Evolutionary conservation across 805 yeast species (phyloP), one percentile per base, ranked within the genome.

Genomic region (Grigorovia yakushimaensis): DNA sequence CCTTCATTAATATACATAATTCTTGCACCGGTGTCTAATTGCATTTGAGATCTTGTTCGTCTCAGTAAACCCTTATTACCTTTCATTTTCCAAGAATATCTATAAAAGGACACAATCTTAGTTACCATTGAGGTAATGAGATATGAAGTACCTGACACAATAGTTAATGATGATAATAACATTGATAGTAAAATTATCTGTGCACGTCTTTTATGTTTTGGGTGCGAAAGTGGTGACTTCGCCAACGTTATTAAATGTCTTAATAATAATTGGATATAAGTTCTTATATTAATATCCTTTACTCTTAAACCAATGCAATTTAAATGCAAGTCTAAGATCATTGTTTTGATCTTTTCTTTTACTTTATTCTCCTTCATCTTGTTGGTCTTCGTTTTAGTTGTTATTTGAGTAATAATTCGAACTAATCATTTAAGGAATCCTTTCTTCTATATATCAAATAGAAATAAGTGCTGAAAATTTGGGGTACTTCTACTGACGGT

Each of bases 1-100:
- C 54, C 56, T 44, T 60, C 64, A 21, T 58, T 57, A 9, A 64
- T 57, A 42, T 60, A 61, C 59, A 64, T 54, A 17, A 61, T 59
- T 45, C 68, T 54, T 15, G 64, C 65, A 18, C 68, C 68, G 33
- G 61, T 55, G 8, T 52, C 56, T 36, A 62, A 48, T 39, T 51
- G 54, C 40, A 54, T 49, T 45, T 61, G 66, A 1, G 67, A 62
- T 41, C 65, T 52, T 11, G 64, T 58, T 30, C 64, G 50, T 36
- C 59, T 52, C 45, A 62, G 43, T 5, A 52, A 49, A 33, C 36
- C 40, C 9, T 41, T 45, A 4, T 27, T 33, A 20, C 47, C 21
- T 13, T 41, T 41, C 22, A 35, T 38, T 24, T 44, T 50, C 48
- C 41, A 50, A 15, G 51, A 41, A 40, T 43, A 47, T 13, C 44